Conservation (phyloP, 352 stramenopile species). For the Pythium sp. region DNA sequence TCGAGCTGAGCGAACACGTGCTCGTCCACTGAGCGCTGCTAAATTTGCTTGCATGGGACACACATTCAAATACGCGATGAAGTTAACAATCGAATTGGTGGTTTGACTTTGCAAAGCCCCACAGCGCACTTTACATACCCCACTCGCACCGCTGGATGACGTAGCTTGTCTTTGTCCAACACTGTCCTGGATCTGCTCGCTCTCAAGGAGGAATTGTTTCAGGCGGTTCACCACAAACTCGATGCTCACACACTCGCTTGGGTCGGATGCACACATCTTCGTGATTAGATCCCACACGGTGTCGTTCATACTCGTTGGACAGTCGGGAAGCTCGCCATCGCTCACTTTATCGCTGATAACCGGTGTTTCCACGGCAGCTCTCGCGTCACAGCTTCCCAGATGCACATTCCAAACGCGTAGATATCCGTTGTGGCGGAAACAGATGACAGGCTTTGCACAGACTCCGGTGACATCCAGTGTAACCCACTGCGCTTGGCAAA, state of each 20-base stretch:
- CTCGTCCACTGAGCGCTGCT: background rate
- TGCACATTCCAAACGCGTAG: no score
- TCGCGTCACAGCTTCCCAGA: no score
- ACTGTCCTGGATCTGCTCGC: background rate
- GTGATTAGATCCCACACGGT: constrained; percentile 43
- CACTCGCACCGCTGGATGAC: background rate
- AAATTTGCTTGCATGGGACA: background rate
- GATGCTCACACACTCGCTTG: constrained; percentile 9
- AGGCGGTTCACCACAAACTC: background rate
- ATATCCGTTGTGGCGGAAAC: no score
- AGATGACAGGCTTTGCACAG: no score
- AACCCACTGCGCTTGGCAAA: no score
- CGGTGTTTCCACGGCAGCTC: background rate
- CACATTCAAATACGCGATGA: background rate
- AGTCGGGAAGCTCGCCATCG: background rate
- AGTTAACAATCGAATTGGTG: background rate
- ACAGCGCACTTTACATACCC: background rate
- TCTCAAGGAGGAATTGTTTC: background rate
- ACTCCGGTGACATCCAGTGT: no score
- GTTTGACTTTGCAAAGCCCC: no score
- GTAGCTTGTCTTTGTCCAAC: background rate
- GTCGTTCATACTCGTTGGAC: constrained; percentile 26
- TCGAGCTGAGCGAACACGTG: background rate
- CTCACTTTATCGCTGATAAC: background rate
- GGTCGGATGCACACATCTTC: constrained; percentile 53